Evolutionary conservation across 805 yeast species (phyloP).

Genomic region (Myxozyma kluyveri): DNA sequence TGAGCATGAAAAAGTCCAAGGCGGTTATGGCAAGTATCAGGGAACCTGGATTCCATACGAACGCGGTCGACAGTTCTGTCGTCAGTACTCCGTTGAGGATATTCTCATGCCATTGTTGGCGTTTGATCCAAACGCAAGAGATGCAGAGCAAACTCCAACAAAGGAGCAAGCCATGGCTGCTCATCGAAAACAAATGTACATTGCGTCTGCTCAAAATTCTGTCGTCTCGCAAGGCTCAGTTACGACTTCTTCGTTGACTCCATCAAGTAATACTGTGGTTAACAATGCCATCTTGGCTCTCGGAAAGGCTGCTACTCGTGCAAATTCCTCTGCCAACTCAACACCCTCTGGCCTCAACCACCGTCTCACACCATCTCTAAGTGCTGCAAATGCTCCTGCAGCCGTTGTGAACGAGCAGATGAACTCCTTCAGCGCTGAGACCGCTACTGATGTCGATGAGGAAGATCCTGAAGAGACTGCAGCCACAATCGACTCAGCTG

Average conservation of each 20-base stretch:
- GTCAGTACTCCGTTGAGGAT: slow-evolving; percentile 57
- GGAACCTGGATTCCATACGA: slow-evolving; percentile 67
- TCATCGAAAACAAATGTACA: slow-evolving; percentile 35
- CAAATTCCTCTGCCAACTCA: neutral
- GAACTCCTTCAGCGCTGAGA: slow-evolving; percentile 12
- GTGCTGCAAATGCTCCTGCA: neutral
- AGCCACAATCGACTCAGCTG: neutral
- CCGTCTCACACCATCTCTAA: slow-evolving; percentile 3
- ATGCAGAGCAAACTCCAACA: slow-evolving; percentile 45
- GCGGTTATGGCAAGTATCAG: slow-evolving; percentile 71
- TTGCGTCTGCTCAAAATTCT: slow-evolving; percentile 16
- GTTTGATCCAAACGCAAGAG: slow-evolving; percentile 40
- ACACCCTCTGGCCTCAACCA: neutral
- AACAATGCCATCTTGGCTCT: slow-evolving; percentile 22
- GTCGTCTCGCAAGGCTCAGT: slow-evolving; percentile 4
- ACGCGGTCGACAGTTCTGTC: slow-evolving; percentile 49
- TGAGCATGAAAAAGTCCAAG: slow-evolving; percentile 67
- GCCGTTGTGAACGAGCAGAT: slow-evolving; percentile 2
- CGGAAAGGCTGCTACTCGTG: slow-evolving; percentile 12
- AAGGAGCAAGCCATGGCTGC: slow-evolving; percentile 49
- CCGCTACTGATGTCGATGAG: slow-evolving; percentile 26
- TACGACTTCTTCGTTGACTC: neutral
- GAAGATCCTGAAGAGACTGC: slow-evolving; percentile 6
- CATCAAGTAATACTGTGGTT: slow-evolving; percentile 22
- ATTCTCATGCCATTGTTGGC: slow-evolving; percentile 50